phyloP scores from a whole-genome alignment of 164 flowering plant genomes.

The Saururus chinensis region DNA sequence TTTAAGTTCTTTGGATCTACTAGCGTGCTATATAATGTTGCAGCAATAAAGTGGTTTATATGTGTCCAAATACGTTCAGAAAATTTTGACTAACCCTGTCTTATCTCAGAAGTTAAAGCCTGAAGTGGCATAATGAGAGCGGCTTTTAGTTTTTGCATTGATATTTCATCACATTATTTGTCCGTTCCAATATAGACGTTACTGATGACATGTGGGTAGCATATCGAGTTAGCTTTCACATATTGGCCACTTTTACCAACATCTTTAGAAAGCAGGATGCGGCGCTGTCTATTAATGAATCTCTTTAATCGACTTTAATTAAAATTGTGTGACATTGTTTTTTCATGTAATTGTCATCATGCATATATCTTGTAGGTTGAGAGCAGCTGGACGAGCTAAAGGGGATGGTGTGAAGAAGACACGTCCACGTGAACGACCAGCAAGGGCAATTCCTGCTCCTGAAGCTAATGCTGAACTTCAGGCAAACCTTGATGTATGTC shows the following conservation, averaged over 20 bases:
- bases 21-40: too few species aligned
- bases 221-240: neutral
- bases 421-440: constrained; percentile 54
- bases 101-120: too few species aligned
- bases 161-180: too few species aligned
- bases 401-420: constrained; percentile 58
- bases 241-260: neutral
- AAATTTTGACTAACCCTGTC: too few species aligned
- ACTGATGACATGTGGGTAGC: neutral
- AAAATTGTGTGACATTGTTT: neutral
- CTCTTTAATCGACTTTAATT: too few species aligned
- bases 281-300: too few species aligned
- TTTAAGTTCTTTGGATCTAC: too few species aligned
- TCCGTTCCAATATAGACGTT: neutral
- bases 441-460: constrained; percentile 66
- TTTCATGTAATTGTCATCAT: neutral
- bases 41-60: too few species aligned
- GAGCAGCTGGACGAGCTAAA: constrained; percentile 67
- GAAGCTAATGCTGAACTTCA: constrained; percentile 86
- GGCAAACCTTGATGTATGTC: constrained; percentile 77
- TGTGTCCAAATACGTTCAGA: neutral
- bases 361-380: constrained; percentile 29
- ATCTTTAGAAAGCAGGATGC: neutral
- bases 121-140: neutral
- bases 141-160: neutral